Percentiles rank a stretch among this genome's conserved stretches.
These are phyloP conservation scores for Linderniella brevidens DNA, from an alignment of 257 asterid genomes.

Conservation along the genomic window DNA sequence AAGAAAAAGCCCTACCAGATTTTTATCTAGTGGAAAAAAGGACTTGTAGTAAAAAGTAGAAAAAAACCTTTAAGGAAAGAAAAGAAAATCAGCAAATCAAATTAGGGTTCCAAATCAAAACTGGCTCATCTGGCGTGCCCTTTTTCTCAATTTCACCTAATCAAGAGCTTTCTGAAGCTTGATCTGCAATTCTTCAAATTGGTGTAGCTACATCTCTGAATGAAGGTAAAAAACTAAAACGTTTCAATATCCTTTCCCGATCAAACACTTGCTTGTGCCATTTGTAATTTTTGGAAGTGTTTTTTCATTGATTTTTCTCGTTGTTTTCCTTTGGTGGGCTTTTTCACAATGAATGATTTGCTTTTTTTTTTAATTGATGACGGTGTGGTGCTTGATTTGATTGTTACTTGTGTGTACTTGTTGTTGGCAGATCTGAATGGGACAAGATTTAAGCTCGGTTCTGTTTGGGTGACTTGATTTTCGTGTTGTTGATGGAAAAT, in stretches of 20 bases:
- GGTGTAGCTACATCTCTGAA: conserved; percentile 16
- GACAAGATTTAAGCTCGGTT: conserved; percentile 12
- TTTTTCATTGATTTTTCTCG: too few species aligned
- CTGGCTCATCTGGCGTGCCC: conserved; percentile 8
- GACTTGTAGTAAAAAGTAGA: too few species aligned
- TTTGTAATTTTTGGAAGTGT: conserved; percentile 1
- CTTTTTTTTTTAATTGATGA: conserved; percentile 3
- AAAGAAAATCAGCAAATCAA: conserved; percentile 12
- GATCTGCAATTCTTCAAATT: conserved; percentile 18
- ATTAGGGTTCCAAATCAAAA: conserved; percentile 40
- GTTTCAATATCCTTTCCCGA: background rate
- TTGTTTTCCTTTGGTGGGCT: background rate
- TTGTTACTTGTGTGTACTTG: background rate
- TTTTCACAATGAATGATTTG: conserved; percentile 1
- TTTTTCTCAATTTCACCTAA: conserved; percentile 12
- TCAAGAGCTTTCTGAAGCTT: conserved; percentile 12
- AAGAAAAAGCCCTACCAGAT: too few species aligned
- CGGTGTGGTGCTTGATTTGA: conserved; percentile 2
- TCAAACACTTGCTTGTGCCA: conserved; percentile 1
- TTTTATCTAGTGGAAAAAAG: too few species aligned
- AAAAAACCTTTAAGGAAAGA: background rate
- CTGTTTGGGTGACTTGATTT: conserved; percentile 24
- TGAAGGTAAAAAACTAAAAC: conserved; percentile 17
- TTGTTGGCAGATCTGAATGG: conserved; percentile 47
- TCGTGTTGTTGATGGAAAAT: conserved; percentile 44